Conservation (phyloP, 2,329 filamentous ascomycete species). For the Venturia nashicola region DNA sequence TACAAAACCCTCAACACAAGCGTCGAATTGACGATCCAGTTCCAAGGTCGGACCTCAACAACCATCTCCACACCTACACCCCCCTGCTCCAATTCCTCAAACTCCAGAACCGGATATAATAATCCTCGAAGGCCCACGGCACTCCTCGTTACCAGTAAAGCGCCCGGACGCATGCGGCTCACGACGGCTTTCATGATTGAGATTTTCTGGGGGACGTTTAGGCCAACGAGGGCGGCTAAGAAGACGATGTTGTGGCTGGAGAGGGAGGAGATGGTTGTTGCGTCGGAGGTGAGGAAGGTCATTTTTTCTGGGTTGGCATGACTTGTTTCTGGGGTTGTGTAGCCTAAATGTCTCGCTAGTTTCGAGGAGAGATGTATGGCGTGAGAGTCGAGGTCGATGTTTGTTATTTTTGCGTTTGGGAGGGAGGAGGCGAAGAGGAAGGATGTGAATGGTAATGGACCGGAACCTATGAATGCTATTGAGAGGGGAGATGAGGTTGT, state of each 20-base stretch:
- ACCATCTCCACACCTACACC: background rate
- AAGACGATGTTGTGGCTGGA: background rate
- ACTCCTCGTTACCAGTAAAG: background rate
- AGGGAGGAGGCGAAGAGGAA: background rate
- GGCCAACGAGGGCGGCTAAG: background rate
- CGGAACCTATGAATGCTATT: background rate
- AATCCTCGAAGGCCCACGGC: background rate
- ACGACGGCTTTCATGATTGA: background rate
- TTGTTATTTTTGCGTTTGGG: background rate
- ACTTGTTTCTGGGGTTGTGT: background rate
- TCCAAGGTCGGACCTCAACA: background rate
- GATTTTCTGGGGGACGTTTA: background rate
- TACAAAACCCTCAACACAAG: background rate
- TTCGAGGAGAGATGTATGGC: background rate
- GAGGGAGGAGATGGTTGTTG: background rate
- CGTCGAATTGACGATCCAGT: background rate
- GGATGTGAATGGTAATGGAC: background rate
- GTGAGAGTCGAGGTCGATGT: background rate
- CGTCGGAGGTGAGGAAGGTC: background rate
- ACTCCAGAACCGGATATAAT: background rate
- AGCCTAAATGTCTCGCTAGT: background rate
- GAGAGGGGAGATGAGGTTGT: background rate
- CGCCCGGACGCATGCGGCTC: background rate
- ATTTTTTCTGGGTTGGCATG: background rate
- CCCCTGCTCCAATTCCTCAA: background rate